phyloP scores from a whole-genome alignment of 352 stramenopile species.

The Phytopythium ostracodes region DNA sequence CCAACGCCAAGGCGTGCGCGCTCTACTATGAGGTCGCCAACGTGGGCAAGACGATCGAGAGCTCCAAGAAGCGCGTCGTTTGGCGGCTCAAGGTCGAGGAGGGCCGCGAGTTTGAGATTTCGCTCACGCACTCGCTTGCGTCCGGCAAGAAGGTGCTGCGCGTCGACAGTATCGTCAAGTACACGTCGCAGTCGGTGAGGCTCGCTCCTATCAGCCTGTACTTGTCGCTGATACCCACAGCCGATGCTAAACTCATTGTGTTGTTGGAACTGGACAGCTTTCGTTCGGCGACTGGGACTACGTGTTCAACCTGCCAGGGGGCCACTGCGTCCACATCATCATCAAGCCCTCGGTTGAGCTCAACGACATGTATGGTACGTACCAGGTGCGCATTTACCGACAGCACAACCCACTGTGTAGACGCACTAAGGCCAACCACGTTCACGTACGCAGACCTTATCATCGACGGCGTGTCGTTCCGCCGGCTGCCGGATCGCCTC shows the following conservation, averaged over 20 bases:
- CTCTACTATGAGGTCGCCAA: conserved; percentile 82
- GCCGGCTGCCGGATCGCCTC: conserved; percentile 63
- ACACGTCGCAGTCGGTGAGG: conserved; percentile 66
- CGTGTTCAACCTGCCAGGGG: conserved; percentile 76
- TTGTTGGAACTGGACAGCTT: conserved; percentile 24
- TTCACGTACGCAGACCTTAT: conserved; percentile 52
- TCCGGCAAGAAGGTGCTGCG: conserved; percentile 80
- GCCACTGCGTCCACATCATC: conserved; percentile 79
- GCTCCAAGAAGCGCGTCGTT: conserved; percentile 81
- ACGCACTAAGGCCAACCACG: not conserved
- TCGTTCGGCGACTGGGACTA: conserved; percentile 85
- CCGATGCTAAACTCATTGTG: not conserved
- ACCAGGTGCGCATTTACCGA: too few species aligned
- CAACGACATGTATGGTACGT: conserved; percentile 85
- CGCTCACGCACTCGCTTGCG: conserved; percentile 75
- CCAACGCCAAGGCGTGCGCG: conserved; percentile 62
- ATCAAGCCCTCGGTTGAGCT: conserved; percentile 84
- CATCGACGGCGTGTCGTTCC: conserved; percentile 77
- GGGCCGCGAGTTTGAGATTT: conserved; percentile 80
- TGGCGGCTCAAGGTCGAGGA: conserved; percentile 82
- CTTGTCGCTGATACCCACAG: not conserved
- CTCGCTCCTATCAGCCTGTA: not conserved
- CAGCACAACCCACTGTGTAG: too few species aligned
- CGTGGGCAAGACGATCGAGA: conserved; percentile 81
- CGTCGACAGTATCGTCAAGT: conserved; percentile 77